A percentile compares a stretch with the other conserved stretches of the same genome.
phyloP scores from a whole-genome alignment of 441 rosid genomes.

The Erysimum cheiri region DNA sequence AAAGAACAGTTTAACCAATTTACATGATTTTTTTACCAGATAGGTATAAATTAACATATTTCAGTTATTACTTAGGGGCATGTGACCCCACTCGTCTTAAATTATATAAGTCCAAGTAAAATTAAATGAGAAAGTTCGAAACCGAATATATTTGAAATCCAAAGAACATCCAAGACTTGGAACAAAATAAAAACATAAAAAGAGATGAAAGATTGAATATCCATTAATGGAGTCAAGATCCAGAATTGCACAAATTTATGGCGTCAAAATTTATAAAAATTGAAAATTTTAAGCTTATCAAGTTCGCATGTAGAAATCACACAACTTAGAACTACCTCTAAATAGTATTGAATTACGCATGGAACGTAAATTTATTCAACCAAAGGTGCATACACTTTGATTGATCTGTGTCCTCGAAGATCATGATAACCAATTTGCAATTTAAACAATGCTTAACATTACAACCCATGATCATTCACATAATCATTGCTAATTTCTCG shows the following conservation, averaged over 20 bases:
- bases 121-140: neutral
- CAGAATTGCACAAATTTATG: too few relatives aligned
- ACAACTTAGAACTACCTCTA: neutral
- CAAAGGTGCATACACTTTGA: neutral
- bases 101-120: neutral
- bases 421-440: neutral
- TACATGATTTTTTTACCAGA: neutral
- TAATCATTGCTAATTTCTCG: neutral
- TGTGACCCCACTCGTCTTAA: neutral
- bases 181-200: neutral
- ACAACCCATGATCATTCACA: neutral
- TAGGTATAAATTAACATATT: neutral
- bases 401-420: neutral
- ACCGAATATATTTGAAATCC: neutral
- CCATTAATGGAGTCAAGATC: neutral
- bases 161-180: neutral
- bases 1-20: neutral
- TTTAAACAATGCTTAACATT: neutral
- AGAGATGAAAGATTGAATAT: neutral
- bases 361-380: neutral
- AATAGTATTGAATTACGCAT: neutral
- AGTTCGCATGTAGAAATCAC: neutral
- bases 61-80: neutral
- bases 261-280: too few relatives aligned
- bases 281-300: neutral